These are phyloP conservation scores for Salix caprea DNA, from an alignment of 345 rosid species.

Conservation along the genomic window DNA sequence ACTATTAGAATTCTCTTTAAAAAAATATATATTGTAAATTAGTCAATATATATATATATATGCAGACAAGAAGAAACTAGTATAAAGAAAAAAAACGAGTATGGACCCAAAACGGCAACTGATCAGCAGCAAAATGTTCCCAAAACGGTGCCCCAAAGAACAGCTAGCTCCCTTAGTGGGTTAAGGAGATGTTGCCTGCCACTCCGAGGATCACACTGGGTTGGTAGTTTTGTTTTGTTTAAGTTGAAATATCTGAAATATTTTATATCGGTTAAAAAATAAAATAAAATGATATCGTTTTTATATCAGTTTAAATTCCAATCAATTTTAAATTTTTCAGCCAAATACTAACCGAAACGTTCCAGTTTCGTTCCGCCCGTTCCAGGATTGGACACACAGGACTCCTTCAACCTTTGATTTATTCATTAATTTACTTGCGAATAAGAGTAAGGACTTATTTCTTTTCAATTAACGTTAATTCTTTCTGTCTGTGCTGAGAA, in stretches of 20 bases:
- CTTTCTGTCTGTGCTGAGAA: not conserved
- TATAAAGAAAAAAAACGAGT: not conserved
- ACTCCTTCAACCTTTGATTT: slow-evolving; percentile 9
- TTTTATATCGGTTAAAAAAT: no score
- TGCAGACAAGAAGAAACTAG: not conserved
- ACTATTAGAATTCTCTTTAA: no score
- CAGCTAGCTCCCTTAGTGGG: not conserved
- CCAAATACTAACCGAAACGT: accelerated
- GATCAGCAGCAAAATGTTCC: not conserved
- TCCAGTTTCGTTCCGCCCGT: no score
- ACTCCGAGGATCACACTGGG: no score
- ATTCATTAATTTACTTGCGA: not conserved
- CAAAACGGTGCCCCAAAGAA: not conserved
- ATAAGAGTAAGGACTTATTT: not conserved
- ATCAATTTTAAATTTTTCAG: no score
- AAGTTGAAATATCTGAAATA: no score
- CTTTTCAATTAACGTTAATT: not conserved
- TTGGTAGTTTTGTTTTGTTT: no score
- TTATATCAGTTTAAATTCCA: no score
- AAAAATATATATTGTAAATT: no score
- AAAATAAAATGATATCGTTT: no score
- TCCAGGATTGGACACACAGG: not conserved
- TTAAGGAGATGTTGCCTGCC: no score
- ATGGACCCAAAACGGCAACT: not conserved
- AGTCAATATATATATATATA: no score